phyloP scores from a whole-genome alignment of 306 rosid species.

The Gillenia trifoliata region DNA sequence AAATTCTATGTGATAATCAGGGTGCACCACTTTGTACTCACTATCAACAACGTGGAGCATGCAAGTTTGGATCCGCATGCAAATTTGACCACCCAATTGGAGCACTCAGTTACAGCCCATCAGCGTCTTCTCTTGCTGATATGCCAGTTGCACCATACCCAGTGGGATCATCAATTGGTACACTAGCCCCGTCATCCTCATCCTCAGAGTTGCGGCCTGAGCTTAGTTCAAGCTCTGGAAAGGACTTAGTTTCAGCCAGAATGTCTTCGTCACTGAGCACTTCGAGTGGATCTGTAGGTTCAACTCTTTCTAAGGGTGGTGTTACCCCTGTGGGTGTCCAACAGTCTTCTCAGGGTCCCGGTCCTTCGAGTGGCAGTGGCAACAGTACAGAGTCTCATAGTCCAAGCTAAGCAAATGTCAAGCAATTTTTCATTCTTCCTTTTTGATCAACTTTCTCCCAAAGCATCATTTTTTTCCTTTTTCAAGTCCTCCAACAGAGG shows the following conservation, averaged over 20 bases:
- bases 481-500: slow-evolving; percentile 62
- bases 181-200: slow-evolving; percentile 82
- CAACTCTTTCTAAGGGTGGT: slow-evolving; percentile 55
- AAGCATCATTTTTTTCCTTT: slow-evolving; percentile 50
- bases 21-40: slow-evolving; percentile 90
- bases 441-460: slow-evolving; percentile 56
- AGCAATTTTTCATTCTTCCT: slow-evolving; percentile 46
- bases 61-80: slow-evolving; percentile 89
- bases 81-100: slow-evolving; percentile 89
- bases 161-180: slow-evolving; percentile 80
- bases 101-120: slow-evolving; percentile 85
- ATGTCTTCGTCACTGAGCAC: slow-evolving; percentile 80
- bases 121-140: slow-evolving; percentile 86
- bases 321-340: slow-evolving; percentile 49
- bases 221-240: slow-evolving; percentile 56
- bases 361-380: slow-evolving; percentile 44
- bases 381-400: slow-evolving; percentile 48
- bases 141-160: slow-evolving; percentile 96
- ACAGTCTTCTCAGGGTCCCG: slow-evolving; percentile 59
- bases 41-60: slow-evolving; percentile 81
- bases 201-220: slow-evolving; percentile 90
- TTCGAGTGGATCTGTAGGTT: slow-evolving; percentile 71
- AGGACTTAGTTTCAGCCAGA: slow-evolving; percentile 66
- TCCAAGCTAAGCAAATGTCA: slow-evolving; percentile 66
- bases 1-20: slow-evolving; percentile 49